phyloP scores from a whole-genome alignment of 805 yeast genomes.

The Kodamaea neixiangensis region DNA sequence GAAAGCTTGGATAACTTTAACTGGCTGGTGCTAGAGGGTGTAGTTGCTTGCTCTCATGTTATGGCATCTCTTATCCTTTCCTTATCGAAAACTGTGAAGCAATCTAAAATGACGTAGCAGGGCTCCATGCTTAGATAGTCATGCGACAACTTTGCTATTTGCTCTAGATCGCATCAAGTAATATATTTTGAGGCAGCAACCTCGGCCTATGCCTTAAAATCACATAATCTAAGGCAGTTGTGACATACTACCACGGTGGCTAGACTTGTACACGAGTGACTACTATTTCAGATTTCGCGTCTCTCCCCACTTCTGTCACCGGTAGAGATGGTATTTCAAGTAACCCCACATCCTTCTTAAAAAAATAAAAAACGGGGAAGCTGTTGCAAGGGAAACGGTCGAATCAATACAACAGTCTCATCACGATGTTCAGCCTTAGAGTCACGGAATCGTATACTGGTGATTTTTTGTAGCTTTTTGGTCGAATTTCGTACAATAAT shows the following conservation, averaged over 20 bases:
- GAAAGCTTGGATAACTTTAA: background rate
- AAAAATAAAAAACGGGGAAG: slow-evolving; percentile 1
- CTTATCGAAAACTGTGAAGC: background rate
- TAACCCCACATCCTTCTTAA: background rate
- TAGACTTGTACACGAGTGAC: background rate
- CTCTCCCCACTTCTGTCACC: slow-evolving; percentile 4
- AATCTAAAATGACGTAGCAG: background rate
- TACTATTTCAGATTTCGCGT: background rate
- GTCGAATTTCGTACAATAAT: background rate
- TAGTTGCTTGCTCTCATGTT: background rate
- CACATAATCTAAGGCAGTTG: background rate
- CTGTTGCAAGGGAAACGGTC: background rate
- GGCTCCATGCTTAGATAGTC: background rate
- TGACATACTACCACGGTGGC: background rate
- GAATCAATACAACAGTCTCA: background rate
- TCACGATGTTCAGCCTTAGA: background rate
- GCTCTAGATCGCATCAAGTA: background rate
- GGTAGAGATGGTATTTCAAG: background rate
- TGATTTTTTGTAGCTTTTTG: too few relatives aligned
- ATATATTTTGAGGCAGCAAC: background rate
- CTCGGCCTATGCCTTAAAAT: background rate
- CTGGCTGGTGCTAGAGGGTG: background rate
- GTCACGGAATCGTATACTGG: background rate
- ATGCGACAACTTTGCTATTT: background rate
- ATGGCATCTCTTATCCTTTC: background rate